Conservation (phyloP, 768 basidiomycete species). For the Leccinum fibrillosum region DNA sequence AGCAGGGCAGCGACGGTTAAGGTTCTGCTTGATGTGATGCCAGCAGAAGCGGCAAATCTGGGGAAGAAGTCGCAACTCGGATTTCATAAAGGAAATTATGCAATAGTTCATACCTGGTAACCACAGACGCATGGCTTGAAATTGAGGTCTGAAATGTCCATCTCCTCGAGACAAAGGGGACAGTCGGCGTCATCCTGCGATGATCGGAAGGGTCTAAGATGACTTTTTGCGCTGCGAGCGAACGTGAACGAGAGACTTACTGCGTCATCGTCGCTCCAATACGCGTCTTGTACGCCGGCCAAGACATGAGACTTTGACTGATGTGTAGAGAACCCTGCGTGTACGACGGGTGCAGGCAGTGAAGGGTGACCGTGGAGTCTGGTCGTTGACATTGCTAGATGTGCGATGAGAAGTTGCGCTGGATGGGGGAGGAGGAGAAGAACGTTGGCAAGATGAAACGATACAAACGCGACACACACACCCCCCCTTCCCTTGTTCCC, state of each 20-base stretch:
- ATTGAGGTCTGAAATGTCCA: constrained; percentile 98
- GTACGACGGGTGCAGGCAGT: constrained; percentile 70
- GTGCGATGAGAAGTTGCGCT: constrained; percentile 3
- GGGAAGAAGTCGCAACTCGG: constrained; percentile 8
- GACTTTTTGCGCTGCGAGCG: constrained; percentile 9
- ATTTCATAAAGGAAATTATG: constrained; percentile 17
- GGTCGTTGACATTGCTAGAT: constrained; percentile 44
- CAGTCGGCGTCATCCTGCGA: constrained; percentile 94
- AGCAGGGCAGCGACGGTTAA: constrained; percentile 95
- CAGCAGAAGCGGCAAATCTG: constrained; percentile 99
- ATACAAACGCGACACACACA: constrained; percentile 25
- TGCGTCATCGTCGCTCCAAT: constrained; percentile 91
- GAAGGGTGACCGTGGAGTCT: constrained; percentile 61
- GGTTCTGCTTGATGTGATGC: constrained; percentile 95
- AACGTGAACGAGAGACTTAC: constrained; percentile 39
- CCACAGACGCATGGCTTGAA: constrained; percentile 99
- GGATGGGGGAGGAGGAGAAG: constrained; percentile 16
- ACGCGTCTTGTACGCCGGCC: constrained; percentile 93
- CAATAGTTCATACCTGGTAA: constrained; percentile 68
- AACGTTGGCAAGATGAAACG: constrained; percentile 12
- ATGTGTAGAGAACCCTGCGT: constrained; percentile 64
- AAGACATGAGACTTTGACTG: constrained; percentile 85
- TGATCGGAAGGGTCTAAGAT: constrained; percentile 19
- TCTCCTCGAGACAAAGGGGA: constrained; percentile 96
- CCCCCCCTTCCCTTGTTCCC: constrained; percentile 18